Conservation (phyloP, 140 eudicot species). For the Bidens hawaiensis region DNA sequence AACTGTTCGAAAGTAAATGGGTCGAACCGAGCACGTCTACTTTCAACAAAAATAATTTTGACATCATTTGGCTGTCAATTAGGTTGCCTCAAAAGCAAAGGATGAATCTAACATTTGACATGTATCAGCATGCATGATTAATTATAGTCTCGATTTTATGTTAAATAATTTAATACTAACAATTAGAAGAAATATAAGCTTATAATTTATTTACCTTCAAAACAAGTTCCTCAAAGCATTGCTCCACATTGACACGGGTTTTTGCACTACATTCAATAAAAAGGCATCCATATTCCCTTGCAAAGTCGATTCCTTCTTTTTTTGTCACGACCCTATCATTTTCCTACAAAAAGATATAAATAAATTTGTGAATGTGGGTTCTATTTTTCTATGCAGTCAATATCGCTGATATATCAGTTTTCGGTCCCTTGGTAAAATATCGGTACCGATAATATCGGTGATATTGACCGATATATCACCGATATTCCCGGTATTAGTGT, state of each 20-base stretch:
- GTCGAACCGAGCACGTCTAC: background rate
- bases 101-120: background rate
- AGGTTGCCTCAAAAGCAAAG: background rate
- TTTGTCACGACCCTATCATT: slow-evolving; percentile 84
- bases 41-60: background rate
- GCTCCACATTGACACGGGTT: slow-evolving; percentile 36
- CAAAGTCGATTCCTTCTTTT: slow-evolving; percentile 87
- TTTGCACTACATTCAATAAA: slow-evolving; percentile 95
- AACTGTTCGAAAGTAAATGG: background rate
- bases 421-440: too few relatives aligned
- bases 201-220: slow-evolving; percentile 46
- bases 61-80: background rate
- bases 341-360: slow-evolving; percentile 40
- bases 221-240: slow-evolving; percentile 9
- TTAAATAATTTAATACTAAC: background rate
- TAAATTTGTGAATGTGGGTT: too few relatives aligned
- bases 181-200: background rate
- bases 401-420: too few relatives aligned
- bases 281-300: slow-evolving; percentile 91
- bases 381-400: too few relatives aligned
- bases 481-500: too few relatives aligned
- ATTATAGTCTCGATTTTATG: background rate
- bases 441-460: too few relatives aligned
- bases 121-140: background rate
- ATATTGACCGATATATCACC: too few relatives aligned